phyloP scores from a whole-genome alignment of 768 basidiomycete genomes.

The Auriculariales sp. region DNA sequence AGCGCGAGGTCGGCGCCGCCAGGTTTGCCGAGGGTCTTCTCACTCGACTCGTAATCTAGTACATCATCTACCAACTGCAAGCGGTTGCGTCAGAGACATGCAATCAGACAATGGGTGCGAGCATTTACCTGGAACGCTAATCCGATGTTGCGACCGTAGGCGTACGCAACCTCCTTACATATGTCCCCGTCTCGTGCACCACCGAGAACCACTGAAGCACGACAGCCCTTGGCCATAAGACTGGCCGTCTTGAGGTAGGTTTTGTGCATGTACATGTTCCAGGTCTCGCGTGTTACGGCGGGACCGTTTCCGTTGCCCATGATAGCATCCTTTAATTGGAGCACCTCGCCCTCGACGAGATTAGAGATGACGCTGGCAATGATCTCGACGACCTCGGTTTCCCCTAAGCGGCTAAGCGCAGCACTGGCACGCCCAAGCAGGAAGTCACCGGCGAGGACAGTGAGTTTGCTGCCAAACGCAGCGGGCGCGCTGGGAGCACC shows the following conservation, averaged over 20 bases:
- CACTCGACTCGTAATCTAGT: constrained; percentile 78
- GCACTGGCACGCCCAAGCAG: constrained; percentile 82
- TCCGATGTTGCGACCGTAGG: constrained; percentile 79
- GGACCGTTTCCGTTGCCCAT: neutral
- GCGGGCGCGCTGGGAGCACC: constrained; percentile 52
- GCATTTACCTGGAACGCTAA: constrained; percentile 83
- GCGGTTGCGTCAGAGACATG: neutral
- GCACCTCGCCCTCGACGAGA: constrained; percentile 90
- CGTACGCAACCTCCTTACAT: constrained; percentile 83
- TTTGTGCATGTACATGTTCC: constrained; percentile 76
- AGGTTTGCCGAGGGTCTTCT: constrained; percentile 74
- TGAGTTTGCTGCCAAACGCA: constrained; percentile 82
- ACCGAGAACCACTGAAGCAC: constrained; percentile 78
- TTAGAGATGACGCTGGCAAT: constrained; percentile 86
- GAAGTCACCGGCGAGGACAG: constrained; percentile 92
- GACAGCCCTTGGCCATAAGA: constrained; percentile 75
- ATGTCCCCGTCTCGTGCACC: constrained; percentile 63
- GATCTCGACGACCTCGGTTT: constrained; percentile 83
- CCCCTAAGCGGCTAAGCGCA: constrained; percentile 74
- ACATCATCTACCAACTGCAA: constrained; percentile 86
- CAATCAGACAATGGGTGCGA: neutral
- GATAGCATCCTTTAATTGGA: constrained; percentile 38
- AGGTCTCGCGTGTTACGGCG: constrained; percentile 31
- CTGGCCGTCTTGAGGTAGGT: constrained; percentile 89
- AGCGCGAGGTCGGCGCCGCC: constrained; percentile 72